A percentile compares a stretch with the other conserved stretches of the same genome.
Evolutionary conservation across 1,284 basidiomycete genomes (phyloP).

Genomic region (Cryptococcus hybrid): DNA sequence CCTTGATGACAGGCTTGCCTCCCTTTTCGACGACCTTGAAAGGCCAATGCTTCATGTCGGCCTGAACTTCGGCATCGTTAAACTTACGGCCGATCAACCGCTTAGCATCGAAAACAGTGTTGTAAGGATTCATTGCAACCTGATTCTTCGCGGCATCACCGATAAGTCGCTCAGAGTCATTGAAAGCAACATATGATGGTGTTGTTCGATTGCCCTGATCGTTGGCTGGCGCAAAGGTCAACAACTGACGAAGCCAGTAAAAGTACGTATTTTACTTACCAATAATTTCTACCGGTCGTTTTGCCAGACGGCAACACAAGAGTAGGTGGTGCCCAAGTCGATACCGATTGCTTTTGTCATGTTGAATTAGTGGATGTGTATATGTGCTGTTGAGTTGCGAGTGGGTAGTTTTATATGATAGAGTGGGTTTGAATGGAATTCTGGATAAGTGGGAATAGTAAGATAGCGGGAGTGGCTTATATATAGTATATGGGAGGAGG

Average conservation of each 20-base stretch:
- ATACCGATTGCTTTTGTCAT: conserved; percentile 83
- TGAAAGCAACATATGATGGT: conserved; percentile 99
- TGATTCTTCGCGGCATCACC: conserved; percentile 99
- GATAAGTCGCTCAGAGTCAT: conserved; percentile 94
- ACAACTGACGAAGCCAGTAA: background rate
- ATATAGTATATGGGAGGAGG: too few relatives aligned
- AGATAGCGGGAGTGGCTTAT: too few relatives aligned
- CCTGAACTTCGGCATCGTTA: conserved; percentile 66
- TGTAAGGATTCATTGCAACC: conserved; percentile 91
- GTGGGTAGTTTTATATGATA: too few relatives aligned
- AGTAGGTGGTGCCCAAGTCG: conserved; percentile 54
- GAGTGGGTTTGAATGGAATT: too few relatives aligned
- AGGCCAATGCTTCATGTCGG: conserved; percentile 70
- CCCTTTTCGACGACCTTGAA: conserved; percentile 60
- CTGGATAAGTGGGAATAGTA: too few relatives aligned
- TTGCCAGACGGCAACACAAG: conserved; percentile 93
- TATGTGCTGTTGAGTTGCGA: too few relatives aligned
- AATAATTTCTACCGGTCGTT: conserved; percentile 98
- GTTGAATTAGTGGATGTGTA: conserved; percentile 6
- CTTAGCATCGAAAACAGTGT: conserved; percentile 96
- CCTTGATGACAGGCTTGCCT: conserved; percentile 58
- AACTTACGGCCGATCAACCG: conserved; percentile 96
- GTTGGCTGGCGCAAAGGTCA: conserved; percentile 39
- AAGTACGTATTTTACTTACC: conserved; percentile 43
- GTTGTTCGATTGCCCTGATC: conserved; percentile 97